These are phyloP conservation scores for Fusarium nurragi DNA, from an alignment of 2,329 filamentous ascomycete genomes.

Conservation along the genomic window DNA sequence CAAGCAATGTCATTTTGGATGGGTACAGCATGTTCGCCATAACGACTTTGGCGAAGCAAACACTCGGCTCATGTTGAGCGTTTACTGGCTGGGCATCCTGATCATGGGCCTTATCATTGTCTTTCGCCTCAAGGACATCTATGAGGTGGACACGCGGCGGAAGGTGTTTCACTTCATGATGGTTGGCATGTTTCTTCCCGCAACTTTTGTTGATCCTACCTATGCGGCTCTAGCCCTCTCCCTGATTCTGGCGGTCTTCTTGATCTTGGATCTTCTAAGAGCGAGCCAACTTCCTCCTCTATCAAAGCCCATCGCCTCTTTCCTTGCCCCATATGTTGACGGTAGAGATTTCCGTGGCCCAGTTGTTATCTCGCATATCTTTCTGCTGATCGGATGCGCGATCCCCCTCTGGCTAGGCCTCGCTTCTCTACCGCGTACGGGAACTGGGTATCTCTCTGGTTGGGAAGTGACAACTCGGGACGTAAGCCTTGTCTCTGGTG, in stretches of 20 bases:
- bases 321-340: conserved; percentile 93
- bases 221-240: conserved; percentile 84
- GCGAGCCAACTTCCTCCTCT: conserved; percentile 92
- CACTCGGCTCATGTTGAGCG: conserved; percentile 78
- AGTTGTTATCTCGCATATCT: conserved; percentile 95
- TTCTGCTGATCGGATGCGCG: conserved; percentile 92
- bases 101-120: conserved; percentile 77
- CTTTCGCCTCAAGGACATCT: conserved; percentile 76
- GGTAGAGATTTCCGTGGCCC: conserved; percentile 92
- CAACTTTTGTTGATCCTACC: conserved; percentile 85
- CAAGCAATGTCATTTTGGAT: conserved; percentile 61
- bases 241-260: conserved; percentile 82
- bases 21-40: conserved; percentile 72
- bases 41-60: conserved; percentile 77
- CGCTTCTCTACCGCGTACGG: conserved; percentile 70
- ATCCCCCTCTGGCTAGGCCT: conserved; percentile 93
- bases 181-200: conserved; percentile 92
- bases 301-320: conserved; percentile 83
- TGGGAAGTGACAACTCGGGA: conserved; percentile 83
- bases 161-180: conserved; percentile 99
- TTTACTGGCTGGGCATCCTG: conserved; percentile 78
- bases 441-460: conserved; percentile 65
- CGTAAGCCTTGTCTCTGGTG: conserved; percentile 88
- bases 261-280: conserved; percentile 87
- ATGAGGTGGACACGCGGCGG: conserved; percentile 92